Evolutionary conservation across 2,329 filamentous ascomycete genomes (phyloP).

Genomic region (Trichothecium roseum): DNA sequence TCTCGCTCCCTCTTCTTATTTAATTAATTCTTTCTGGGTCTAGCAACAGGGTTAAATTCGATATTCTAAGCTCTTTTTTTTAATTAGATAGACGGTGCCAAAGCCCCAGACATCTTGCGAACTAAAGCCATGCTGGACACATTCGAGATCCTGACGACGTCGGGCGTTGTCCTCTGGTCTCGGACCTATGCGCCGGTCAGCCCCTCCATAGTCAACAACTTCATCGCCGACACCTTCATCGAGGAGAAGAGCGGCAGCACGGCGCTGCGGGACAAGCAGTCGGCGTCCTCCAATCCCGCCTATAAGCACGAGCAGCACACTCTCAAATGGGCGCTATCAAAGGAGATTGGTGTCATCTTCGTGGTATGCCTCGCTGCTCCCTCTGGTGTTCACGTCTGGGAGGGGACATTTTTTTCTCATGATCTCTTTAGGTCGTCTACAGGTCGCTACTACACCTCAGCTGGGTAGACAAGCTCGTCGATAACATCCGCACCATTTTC

Average conservation of each 20-base stretch:
- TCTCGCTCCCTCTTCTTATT: too few species aligned
- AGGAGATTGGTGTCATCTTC: constrained; percentile 91
- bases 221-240: constrained; percentile 95
- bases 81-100: too few species aligned
- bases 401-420: neutral
- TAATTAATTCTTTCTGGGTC: too few species aligned
- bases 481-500: constrained; percentile 90
- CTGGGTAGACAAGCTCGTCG: constrained; percentile 94
- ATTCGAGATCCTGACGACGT: constrained; percentile 93
- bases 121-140: constrained; percentile 67
- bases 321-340: constrained; percentile 83
- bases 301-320: constrained; percentile 93
- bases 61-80: neutral
- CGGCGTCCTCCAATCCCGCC: constrained; percentile 54
- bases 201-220: constrained; percentile 77
- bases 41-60: constrained; percentile 1
- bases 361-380: constrained; percentile 45
- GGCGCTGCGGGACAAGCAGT: constrained; percentile 47
- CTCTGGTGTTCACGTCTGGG: neutral
- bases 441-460: constrained; percentile 88
- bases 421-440: constrained; percentile 67
- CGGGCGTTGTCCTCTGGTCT: constrained; percentile 95
- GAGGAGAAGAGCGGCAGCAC: constrained; percentile 70
- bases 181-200: constrained; percentile 73
- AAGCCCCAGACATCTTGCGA: too few species aligned